Percentiles rank a stretch among this genome's conserved stretches.
Evolutionary conservation across 306 rosid species (phyloP).

Genomic region (Malus domestica): ASM211411v1 NC_041801.1:8779001-8779500

Average conservation of each 20-base stretch:
- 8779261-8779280: constrained; percentile 37
- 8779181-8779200: constrained; percentile 43
- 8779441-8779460: constrained; percentile 43
- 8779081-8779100: neutral
- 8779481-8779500: constrained; percentile 86
- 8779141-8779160: neutral
- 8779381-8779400: neutral
- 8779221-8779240: constrained; percentile 33
- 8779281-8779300: constrained; percentile 47
- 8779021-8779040: neutral
- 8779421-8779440: constrained; percentile 30
- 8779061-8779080: neutral
- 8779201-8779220: constrained; percentile 59
- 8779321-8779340: constrained; percentile 60
- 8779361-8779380: neutral
- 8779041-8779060: neutral
- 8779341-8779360: constrained; percentile 42
- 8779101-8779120: neutral
- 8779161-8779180: neutral
- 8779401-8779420: neutral
- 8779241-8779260: constrained; percentile 34
- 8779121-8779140: neutral
- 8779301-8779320: constrained; percentile 78
- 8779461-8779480: constrained; percentile 82
- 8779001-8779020: no score